Base-by-base conservation (phyloP, 495 filamentous ascomycete species). In the Xylaria acuta region DNA sequence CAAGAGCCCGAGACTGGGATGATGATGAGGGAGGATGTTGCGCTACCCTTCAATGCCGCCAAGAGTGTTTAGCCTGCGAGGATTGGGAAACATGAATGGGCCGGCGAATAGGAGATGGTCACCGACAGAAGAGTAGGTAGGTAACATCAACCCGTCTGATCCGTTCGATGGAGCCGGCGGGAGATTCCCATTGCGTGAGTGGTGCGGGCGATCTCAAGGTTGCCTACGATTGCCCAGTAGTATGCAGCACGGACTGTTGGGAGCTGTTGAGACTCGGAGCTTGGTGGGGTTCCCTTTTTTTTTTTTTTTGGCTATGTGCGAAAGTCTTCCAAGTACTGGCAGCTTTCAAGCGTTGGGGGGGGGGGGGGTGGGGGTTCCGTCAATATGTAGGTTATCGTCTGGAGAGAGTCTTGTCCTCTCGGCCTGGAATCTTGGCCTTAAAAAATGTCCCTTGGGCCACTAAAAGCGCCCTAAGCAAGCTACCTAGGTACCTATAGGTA, bases 61-160 rank as follows among this genome's bases (percentile, higher is more conserved):
- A 67, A 67, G 65, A 38, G 65, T 56, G 49, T 67, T 67, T 54
- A 67, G 65, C 47, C 65, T 54, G 64, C 64, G 30, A 38, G 25
- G 32, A 40, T 27, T 34, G 27, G 20, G 22, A 22, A 36, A 67
- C 5, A 67, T 6, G 12, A 36, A 67, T 8, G 65, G 22, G 30
- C 45, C 27, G 64, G 32, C 64, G 64, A 67, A 67, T 67, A 25
- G 43, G 18, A 36, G 30, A n/a, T 11, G 25, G 14, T 1, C 40
- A 20, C 27, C 9, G 64, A n/a, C 7, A n/a, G 38, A 53, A 14
- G 14, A 30, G 36, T 9, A 16, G 40, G 34, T 9, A 38, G 30
- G 36, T 67, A 53, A 27, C 14, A 67, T 53, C n/a, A 67, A 25
- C 38, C 63, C 63, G 63, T 65, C 63, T 5, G 27, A 65, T 65